Evolutionary conservation across 2,329 filamentous ascomycete genomes (phyloP), one percentile per base, ranked within the genome.

Genomic region (Botrytis fabae): DNA sequence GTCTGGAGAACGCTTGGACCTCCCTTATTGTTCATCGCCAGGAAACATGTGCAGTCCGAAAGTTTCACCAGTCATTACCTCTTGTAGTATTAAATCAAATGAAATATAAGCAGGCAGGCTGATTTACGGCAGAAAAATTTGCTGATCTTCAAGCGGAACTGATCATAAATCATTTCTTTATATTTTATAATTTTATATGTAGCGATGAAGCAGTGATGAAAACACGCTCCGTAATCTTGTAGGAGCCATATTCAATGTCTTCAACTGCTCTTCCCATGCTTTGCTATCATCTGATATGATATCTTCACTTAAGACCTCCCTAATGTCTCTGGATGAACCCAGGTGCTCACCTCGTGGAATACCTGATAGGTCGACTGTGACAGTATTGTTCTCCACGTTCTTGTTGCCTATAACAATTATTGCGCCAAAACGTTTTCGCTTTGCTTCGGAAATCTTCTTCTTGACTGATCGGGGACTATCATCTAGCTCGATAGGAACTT

Each of bases 381-480:
- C 84, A n/a, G 85, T 86, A 4, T 85, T 84, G 22, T 84, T 85
- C n/a, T 84, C 82, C 3, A 92, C 82, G 77, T 95, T 90, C 72
- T 86, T 86, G 44, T 89, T 85, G 1, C 94, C 94, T 18, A 96
- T 84, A 1, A 94, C 89, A 46, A 93, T 86, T 70, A 96, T 89
- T 72, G 93, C 85, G 70, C 92, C 90, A 80, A 95, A 96, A 59
- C 90, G 91, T 81, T 90, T 91, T 65, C 82, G 80, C 76, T 88
- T 91, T n/a, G 93, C 94, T 79, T 92, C 89, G 46, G 86, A 86
- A 35, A 94, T 86, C 81, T 96, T 97, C 79, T 90, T 88, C 2
- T 86, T 85, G 14, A 97, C 81, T 0, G 88, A 85, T 69, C 89
- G 86, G 22, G 86, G 83, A 70, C 88, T 91, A 48, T 84, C 85